These are phyloP conservation scores for Starmerella vitae DNA, from an alignment of 805 yeast genomes.

Conservation along the genomic window DNA sequence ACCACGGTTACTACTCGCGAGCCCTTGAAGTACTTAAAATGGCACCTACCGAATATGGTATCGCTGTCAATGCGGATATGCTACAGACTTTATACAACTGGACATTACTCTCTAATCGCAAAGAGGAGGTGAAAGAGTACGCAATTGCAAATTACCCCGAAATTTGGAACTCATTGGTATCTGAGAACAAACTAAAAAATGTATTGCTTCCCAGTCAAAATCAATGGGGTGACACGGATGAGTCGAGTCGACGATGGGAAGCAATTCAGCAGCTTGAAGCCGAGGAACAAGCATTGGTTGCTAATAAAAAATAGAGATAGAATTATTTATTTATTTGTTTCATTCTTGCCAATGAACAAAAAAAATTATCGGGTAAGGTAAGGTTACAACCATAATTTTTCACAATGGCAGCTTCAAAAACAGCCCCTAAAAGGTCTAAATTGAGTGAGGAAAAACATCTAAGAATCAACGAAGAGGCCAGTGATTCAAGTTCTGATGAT, in stretches of 20 bases:
- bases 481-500: not conserved
- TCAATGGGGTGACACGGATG: constrained; percentile 23
- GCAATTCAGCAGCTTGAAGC: constrained; percentile 20
- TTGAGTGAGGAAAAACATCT: not conserved
- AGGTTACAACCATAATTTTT: not conserved
- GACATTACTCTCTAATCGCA: constrained; percentile 31
- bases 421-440: constrained; percentile 4
- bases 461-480: not conserved
- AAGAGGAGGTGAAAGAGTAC: constrained; percentile 30
- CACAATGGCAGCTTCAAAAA: not conserved
- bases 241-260: constrained; percentile 18
- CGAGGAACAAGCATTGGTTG: too few relatives aligned
- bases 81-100: constrained; percentile 31
- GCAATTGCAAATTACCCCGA: constrained; percentile 28
- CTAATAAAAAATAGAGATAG: too few relatives aligned
- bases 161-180: constrained; percentile 31
- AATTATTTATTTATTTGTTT: too few relatives aligned
- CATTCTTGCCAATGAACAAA: too few relatives aligned
- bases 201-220: constrained; percentile 24
- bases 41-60: constrained; percentile 29
- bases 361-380: not conserved
- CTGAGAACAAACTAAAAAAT: constrained; percentile 24
- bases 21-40: constrained; percentile 41
- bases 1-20: constrained; percentile 43
- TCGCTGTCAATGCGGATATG: constrained; percentile 20